Evolutionary conservation across 2,329 filamentous ascomycete species (phyloP).

Genomic region (Ophiosphaerella herpotricha): DNA sequence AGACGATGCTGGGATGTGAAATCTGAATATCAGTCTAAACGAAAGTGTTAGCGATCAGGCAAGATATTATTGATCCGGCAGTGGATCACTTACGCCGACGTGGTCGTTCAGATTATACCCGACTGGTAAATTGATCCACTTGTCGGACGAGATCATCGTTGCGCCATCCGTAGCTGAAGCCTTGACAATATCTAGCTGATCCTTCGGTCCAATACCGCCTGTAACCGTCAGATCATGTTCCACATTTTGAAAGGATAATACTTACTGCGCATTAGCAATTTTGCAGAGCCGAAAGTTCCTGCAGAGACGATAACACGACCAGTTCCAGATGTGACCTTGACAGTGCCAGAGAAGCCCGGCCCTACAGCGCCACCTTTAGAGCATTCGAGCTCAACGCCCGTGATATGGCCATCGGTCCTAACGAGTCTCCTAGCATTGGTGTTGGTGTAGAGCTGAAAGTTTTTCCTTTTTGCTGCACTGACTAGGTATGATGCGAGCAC

Average conservation of each 20-base stretch:
- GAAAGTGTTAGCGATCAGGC: slow-evolving; percentile 2
- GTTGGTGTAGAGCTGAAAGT: slow-evolving; percentile 68
- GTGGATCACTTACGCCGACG: slow-evolving; percentile 49
- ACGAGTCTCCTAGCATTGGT: slow-evolving; percentile 66
- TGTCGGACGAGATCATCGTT: slow-evolving; percentile 46
- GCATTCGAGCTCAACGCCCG: slow-evolving; percentile 66
- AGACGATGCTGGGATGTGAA: slow-evolving; percentile 54
- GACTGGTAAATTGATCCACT: slow-evolving; percentile 56
- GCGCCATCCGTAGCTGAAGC: slow-evolving; percentile 44
- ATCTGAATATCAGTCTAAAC: slow-evolving; percentile 56
- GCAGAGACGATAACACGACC: slow-evolving; percentile 70
- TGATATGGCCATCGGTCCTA: slow-evolving; percentile 64
- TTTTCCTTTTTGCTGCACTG: slow-evolving; percentile 59
- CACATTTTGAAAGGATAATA: slow-evolving; percentile 4
- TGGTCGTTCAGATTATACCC: slow-evolving; percentile 54
- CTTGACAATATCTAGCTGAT: slow-evolving; percentile 50
- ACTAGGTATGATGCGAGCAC: slow-evolving; percentile 72
- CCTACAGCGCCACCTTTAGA: slow-evolving; percentile 46
- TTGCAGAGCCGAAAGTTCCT: slow-evolving; percentile 68
- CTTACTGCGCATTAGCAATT: slow-evolving; percentile 64
- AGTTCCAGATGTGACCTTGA: slow-evolving; percentile 61
- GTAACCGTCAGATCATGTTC: neutral
- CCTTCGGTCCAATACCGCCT: slow-evolving; percentile 65
- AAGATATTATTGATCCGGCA: neutral
- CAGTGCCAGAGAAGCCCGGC: slow-evolving; percentile 57